Conservation (phyloP, 2,329 filamentous ascomycete species). For the Sporothrix brasiliensis region DNA sequence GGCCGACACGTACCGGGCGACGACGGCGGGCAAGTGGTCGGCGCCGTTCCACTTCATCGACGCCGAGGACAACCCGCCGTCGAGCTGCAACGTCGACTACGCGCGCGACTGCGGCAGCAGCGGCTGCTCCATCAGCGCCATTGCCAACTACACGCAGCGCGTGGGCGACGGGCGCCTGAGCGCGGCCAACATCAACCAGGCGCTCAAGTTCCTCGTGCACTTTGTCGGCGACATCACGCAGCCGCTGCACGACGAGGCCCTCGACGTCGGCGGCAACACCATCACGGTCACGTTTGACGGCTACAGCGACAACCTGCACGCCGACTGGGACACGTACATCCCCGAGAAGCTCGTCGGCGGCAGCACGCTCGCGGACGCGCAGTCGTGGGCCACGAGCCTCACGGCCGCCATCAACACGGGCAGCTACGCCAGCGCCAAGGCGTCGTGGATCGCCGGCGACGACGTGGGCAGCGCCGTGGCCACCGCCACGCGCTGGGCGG, state of each 20-base stretch:
- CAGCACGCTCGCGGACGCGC: constrained; percentile 43
- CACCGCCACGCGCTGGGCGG: constrained; percentile 47
- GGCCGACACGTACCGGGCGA: constrained; percentile 55
- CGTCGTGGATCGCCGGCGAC: constrained; percentile 45
- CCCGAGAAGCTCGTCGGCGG: constrained; percentile 51
- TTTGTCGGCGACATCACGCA: constrained; percentile 61
- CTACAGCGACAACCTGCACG: constrained; percentile 58
- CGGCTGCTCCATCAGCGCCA: constrained; percentile 52
- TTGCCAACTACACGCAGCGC: constrained; percentile 55
- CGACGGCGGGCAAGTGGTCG: constrained; percentile 51
- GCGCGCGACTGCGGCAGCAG: constrained; percentile 49
- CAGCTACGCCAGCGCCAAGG: constrained; percentile 43
- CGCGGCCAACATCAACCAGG: constrained; percentile 55
- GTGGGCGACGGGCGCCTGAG: constrained; percentile 52
- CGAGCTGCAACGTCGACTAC: constrained; percentile 43
- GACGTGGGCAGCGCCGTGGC: constrained; percentile 41
- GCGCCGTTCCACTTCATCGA: constrained; percentile 57
- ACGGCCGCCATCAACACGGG: constrained; percentile 47
- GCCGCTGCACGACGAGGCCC: constrained; percentile 57
- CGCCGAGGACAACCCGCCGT: constrained; percentile 38
- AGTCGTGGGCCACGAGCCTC: constrained; percentile 47
- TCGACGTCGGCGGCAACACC: constrained; percentile 59
- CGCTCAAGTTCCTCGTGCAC: constrained; percentile 64
- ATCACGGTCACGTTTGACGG: constrained; percentile 58
- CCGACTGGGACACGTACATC: constrained; percentile 64